Base-by-base conservation (phyloP, 768 basidiomycete species). In the Amanita molliuscula region DNA sequence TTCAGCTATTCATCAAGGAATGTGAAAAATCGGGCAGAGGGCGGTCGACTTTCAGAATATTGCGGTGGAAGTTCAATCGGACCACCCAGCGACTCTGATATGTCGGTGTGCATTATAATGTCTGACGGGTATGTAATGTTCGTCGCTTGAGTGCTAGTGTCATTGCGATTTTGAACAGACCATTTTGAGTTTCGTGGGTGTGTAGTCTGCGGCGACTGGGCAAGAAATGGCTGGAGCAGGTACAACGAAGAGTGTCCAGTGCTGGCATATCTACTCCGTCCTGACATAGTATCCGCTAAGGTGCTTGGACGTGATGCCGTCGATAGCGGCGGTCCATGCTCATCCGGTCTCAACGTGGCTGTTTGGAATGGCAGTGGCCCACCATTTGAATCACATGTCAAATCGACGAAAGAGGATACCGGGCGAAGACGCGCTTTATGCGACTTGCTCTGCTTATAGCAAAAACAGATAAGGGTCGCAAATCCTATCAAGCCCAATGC, bases 21-120 rank as follows among this genome's bases (percentile, higher is more conserved):
- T 44, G 21, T 6, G 52, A 45, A 26, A 64, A 35, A 7, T 59
- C 61, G 11, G 58, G 60, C 29, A 63, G 59, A 29, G 61, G 61
- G 61, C 15, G 55, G 55, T 31, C 61, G 58, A 21, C 57, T 51
- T 36, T 59, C 65, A 23, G 62, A 61, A 31, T 67, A 67, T 48
- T 60, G 59, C 15, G 65, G 65, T 10, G 65, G 65, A n/a, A 63
- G 42, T 33, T 65, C 64, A 20, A 62, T 52, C 4, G 57, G 60
- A 44, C 37, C 38, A 15, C 56, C 56, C 21, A 47, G 44, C 8
- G 52, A 26, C 29, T 63, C 65, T 29, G 59, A 57, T 34, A 64
- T 62, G 53, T 65, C 64, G 7, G 58, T 60, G 23, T 65, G 64
- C n/a, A 61, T 47, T 18, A 65, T 57, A 25, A 65, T 41, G 13